Percentiles rank a stretch among this genome's conserved stretches.
Evolutionary conservation across 2,329 filamentous ascomycete genomes (phyloP).

Genomic region (Talaromyces sp.): DNA sequence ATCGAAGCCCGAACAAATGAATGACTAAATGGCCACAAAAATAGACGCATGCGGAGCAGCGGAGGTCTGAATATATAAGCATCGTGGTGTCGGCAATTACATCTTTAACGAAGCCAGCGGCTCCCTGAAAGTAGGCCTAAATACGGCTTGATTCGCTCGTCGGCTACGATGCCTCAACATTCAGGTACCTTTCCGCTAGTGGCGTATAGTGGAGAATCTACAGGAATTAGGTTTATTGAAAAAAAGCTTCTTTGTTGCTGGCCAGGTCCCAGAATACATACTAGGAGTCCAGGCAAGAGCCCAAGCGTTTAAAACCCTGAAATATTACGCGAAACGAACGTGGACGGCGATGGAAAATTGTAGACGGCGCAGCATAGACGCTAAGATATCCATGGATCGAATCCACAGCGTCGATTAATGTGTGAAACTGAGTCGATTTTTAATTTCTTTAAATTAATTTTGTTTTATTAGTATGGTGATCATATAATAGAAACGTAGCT

Average conservation of each 20-base stretch:
- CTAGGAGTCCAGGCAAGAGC: too few species aligned
- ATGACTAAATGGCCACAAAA: neutral
- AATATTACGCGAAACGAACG: neutral
- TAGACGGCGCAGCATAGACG: neutral
- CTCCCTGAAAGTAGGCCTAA: neutral
- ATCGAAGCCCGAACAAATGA: neutral
- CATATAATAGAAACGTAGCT: too few species aligned
- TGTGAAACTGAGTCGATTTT: too few species aligned
- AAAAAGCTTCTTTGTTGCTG: neutral
- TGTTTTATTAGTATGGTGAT: too few species aligned
- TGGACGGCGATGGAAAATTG: neutral
- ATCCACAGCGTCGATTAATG: too few species aligned
- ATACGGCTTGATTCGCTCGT: neutral
- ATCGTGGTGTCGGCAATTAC: neutral
- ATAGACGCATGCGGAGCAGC: neutral
- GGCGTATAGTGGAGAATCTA: neutral
- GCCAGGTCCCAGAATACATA: too few species aligned
- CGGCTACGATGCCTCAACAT: neutral
- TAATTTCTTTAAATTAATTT: too few species aligned
- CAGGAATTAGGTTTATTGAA: neutral
- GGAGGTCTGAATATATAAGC: neutral
- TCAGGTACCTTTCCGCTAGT: neutral
- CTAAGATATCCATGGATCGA: too few species aligned
- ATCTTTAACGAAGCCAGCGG: neutral
- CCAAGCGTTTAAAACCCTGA: too few species aligned